Base-by-base conservation (phyloP, 78 protist genomes). In the Speleostelium caveatum region DNA sequence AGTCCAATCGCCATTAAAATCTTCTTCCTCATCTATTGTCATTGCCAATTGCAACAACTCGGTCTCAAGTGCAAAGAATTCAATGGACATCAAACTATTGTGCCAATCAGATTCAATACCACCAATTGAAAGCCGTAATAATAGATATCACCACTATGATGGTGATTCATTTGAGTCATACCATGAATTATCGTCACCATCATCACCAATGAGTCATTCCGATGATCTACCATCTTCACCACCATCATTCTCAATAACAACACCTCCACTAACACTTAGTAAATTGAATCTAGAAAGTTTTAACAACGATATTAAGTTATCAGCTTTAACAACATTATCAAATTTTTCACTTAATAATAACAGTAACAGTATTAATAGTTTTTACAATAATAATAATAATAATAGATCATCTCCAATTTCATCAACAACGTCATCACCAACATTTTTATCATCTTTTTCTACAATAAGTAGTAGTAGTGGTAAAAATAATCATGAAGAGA, bases 161-260 rank as follows among this genome's bases (percentile, higher is more conserved):
- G 53, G 10, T 69, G 38, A 69, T 33, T 17, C 32, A 55, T 49
- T 28, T 32, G 38, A 28, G 41, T 39, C 39, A 26, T 71, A 71
- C 56, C 21, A 73, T n/a, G 71, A 74, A 33, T 38, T 58, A 26
- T 58, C 83, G 2, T 74, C 83, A 58, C 68, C 83, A 74, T 58
- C 68, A 26, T 33, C 55, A 12, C 16, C 63, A 19, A 14, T 6
- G 30, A 58, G 16, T 58, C 16, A 74, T 58, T 72, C 78, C 1
- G 61, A 45, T 53, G 78, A 51, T 72, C 28, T 22, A 1, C 39
- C 60, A 38, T 42, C 75, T 17, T 69, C 78, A 51, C 42, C 78
- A 45, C 53, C 53, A 45, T 45, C 10, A 45, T 14, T 45, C 53
- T 45, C 53, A 45, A 45, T n/a, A n/a, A n/a, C n/a, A n/a, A n/a